These are phyloP conservation scores for Clarkia xantiana DNA, from an alignment of 345 rosid species.

Conservation along the genomic window DNA sequence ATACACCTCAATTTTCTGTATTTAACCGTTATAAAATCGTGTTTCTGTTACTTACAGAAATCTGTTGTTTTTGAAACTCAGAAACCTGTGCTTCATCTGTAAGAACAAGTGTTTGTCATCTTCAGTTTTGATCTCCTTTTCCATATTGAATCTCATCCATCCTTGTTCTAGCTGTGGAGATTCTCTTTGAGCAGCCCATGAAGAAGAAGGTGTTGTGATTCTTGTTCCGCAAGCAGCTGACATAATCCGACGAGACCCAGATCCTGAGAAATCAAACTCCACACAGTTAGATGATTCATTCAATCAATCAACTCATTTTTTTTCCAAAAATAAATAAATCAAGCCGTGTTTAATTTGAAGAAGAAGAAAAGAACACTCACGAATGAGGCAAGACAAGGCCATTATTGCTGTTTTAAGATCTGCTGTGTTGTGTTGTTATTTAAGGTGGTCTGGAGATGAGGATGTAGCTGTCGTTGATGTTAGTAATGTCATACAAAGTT, in stretches of 20 bases:
- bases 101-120: constrained; percentile 20
- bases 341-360: background rate
- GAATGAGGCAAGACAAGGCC: constrained; percentile 4
- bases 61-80: constrained; percentile 47
- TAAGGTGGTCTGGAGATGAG: too few relatives aligned
- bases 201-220: background rate
- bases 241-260: background rate
- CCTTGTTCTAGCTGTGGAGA: constrained; percentile 12
- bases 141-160: constrained; percentile 5
- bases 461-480: background rate
- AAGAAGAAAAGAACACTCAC: constrained; percentile 1
- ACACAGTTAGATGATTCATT: background rate
- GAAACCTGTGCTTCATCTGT: constrained; percentile 53
- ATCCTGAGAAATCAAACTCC: constrained; percentile 6
- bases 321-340: too few relatives aligned
- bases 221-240: background rate
- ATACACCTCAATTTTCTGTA: background rate
- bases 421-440: too few relatives aligned
- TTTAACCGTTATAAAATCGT: constrained; percentile 7
- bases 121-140: constrained; percentile 6
- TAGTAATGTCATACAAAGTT: background rate
- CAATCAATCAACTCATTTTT: too few relatives aligned
- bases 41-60: constrained; percentile 41
- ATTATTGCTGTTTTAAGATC: too few relatives aligned
- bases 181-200: constrained; percentile 8